phyloP scores from a whole-genome alignment of 805 yeast genomes.

The Ogataea philodendri region DNA sequence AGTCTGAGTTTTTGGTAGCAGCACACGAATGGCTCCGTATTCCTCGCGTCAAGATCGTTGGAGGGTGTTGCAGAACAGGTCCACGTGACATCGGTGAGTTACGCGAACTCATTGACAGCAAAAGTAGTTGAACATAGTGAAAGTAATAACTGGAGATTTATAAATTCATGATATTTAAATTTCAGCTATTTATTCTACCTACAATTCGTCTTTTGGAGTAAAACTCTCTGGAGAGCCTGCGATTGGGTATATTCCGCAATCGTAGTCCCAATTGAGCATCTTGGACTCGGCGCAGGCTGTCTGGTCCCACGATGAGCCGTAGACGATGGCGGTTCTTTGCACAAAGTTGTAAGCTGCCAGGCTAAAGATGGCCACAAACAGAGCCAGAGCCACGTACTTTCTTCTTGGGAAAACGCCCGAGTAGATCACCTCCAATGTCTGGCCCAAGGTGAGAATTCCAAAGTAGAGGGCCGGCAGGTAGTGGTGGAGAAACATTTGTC shows the following conservation, averaged over 20 bases:
- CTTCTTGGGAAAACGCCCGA: constrained; percentile 35
- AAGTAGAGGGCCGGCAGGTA: constrained; percentile 91
- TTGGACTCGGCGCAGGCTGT: constrained; percentile 60
- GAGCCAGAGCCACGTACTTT: constrained; percentile 42
- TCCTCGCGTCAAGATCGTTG: constrained; percentile 49
- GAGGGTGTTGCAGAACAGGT: constrained; percentile 75
- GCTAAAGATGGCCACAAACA: constrained; percentile 48
- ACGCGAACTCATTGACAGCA: constrained; percentile 16
- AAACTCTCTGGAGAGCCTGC: constrained; percentile 19
- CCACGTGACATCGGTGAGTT: constrained; percentile 43
- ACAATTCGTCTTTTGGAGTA: constrained; percentile 20
- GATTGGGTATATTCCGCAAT: constrained; percentile 58
- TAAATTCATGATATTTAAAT: constrained; percentile 1
- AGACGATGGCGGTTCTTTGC: constrained; percentile 67
- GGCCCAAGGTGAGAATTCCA: constrained; percentile 38
- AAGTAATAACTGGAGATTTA: constrained; percentile 2
- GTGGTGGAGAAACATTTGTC: constrained; percentile 92
- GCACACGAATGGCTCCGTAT: constrained; percentile 40
- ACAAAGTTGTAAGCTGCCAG: constrained; percentile 54
- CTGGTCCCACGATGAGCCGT: constrained; percentile 80
- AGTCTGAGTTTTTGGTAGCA: constrained; percentile 38
- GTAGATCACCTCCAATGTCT: constrained; percentile 32
- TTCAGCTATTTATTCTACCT: constrained; percentile 1
- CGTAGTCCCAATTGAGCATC: constrained; percentile 81
- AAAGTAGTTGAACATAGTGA: background rate